phyloP scores from a whole-genome alignment of 2,329 filamentous ascomycete species.

The Blumeriella jaapii region DNA sequence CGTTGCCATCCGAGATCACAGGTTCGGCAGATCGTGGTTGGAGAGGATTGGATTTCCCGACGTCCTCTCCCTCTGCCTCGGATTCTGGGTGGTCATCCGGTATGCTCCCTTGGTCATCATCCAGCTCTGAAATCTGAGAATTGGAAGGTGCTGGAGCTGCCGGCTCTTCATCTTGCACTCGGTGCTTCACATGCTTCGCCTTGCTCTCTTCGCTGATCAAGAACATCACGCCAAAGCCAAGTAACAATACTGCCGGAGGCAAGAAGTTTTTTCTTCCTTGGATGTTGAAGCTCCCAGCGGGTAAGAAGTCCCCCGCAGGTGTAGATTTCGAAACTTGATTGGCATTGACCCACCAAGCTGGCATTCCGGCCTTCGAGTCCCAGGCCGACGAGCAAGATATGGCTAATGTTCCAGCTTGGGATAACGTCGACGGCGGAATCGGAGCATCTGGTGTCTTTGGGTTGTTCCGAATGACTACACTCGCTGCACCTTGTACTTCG shows the following conservation, averaged over 20 bases:
- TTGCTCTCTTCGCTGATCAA: constrained; percentile 82
- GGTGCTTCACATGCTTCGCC: constrained; percentile 65
- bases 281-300: constrained; percentile 67
- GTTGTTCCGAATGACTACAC: constrained; percentile 86
- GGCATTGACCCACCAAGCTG: constrained; percentile 88
- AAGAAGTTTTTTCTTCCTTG: constrained; percentile 84
- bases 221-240: constrained; percentile 83
- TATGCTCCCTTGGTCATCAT: constrained; percentile 14
- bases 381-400: constrained; percentile 83
- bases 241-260: constrained; percentile 72
- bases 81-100: constrained; percentile 19
- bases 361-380: constrained; percentile 94
- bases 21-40: constrained; percentile 14
- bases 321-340: constrained; percentile 85
- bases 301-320: constrained; percentile 67
- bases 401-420: constrained; percentile 76
- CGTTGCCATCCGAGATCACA: constrained; percentile 15
- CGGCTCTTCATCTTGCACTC: constrained; percentile 34
- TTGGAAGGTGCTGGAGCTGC: not conserved
- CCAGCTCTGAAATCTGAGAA: constrained; percentile 1
- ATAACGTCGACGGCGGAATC: constrained; percentile 81
- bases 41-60: constrained; percentile 20
- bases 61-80: constrained; percentile 23
- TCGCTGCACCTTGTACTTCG: constrained; percentile 71
- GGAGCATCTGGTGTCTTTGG: constrained; percentile 66